A percentile compares a stretch with the other conserved stretches of the same genome.
phyloP scores from a whole-genome alignment of 1,284 basidiomycete species.

The Exobasidium rhododendri region DNA sequence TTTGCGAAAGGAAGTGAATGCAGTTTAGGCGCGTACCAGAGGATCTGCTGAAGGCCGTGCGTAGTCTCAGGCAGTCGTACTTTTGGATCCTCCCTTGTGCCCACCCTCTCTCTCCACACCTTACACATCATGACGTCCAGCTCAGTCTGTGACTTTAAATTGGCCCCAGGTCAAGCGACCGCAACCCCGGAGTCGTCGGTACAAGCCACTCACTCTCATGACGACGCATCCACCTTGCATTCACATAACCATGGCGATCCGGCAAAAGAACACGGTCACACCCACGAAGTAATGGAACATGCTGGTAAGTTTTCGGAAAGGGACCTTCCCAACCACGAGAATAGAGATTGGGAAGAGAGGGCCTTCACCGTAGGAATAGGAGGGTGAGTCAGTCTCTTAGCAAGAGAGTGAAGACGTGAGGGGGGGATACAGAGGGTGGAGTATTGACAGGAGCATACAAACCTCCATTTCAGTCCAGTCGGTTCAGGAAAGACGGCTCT shows the following conservation, averaged over 20 bases:
- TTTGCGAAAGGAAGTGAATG: too few species aligned
- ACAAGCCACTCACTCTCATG: slow-evolving; percentile 21
- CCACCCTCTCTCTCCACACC: too few species aligned
- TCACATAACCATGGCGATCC: slow-evolving; percentile 24
- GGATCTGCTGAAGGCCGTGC: too few species aligned
- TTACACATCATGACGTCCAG: too few species aligned
- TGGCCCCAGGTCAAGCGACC: slow-evolving; percentile 3
- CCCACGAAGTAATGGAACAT: slow-evolving; percentile 34
- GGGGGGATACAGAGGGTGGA: neutral
- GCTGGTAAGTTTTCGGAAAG: slow-evolving; percentile 86
- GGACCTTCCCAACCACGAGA: slow-evolving; percentile 82
- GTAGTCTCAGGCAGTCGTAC: too few species aligned
- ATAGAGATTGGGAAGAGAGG: slow-evolving; percentile 82
- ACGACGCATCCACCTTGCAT: slow-evolving; percentile 19
- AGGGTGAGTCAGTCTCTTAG: slow-evolving; percentile 9
- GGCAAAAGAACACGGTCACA: slow-evolving; percentile 48
- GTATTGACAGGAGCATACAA: slow-evolving; percentile 9
- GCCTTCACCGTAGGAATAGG: slow-evolving; percentile 73
- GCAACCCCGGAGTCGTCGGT: neutral
- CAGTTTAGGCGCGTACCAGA: too few species aligned
- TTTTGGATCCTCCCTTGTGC: too few species aligned
- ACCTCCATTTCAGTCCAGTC: slow-evolving; percentile 61
- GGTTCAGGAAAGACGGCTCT: slow-evolving; percentile 97
- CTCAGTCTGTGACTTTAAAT: slow-evolving; percentile 1
- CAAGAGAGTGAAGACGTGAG: neutral